Conservation (phyloP, 176 grass and related monocot genomes). For the Raddia guianensis region DNA sequence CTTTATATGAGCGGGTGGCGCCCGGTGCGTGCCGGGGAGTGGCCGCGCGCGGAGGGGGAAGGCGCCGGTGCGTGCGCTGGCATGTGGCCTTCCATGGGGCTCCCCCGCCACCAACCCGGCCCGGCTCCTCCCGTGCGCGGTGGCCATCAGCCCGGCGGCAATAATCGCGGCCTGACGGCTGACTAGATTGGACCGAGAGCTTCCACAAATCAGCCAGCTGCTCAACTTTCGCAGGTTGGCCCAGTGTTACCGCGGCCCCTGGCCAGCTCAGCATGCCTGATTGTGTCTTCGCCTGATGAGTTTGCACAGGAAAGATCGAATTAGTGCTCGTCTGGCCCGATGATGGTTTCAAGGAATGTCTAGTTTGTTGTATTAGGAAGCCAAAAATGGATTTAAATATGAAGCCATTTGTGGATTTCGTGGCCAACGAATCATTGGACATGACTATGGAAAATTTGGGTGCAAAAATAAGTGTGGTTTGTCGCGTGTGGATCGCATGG, state of each 20-base stretch:
- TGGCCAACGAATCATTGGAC: too few species aligned
- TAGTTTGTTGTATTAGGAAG: too few species aligned
- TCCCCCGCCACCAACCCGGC: conserved; percentile 21
- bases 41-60: conserved; percentile 16
- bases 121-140: conserved; percentile 8
- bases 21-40: conserved; percentile 28
- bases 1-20: conserved; percentile 44
- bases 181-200: neutral
- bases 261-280: conserved; percentile 22
- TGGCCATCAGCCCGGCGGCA: neutral
- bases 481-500: too few species aligned
- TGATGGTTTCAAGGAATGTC: neutral
- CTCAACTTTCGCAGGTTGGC: neutral
- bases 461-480: too few species aligned
- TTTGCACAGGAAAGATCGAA: neutral
- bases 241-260: neutral
- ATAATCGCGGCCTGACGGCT: neutral
- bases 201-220: neutral
- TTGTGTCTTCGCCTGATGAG: neutral
- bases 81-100: conserved; percentile 22
- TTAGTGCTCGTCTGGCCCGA: neutral
- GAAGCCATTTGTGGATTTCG: too few species aligned
- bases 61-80: conserved; percentile 30
- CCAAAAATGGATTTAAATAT: too few species aligned
- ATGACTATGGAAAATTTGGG: too few species aligned